A percentile compares a stretch with the other conserved stretches of the same genome.
phyloP scores from a whole-genome alignment of 306 rosid genomes.

The Quercus cerris region DNA sequence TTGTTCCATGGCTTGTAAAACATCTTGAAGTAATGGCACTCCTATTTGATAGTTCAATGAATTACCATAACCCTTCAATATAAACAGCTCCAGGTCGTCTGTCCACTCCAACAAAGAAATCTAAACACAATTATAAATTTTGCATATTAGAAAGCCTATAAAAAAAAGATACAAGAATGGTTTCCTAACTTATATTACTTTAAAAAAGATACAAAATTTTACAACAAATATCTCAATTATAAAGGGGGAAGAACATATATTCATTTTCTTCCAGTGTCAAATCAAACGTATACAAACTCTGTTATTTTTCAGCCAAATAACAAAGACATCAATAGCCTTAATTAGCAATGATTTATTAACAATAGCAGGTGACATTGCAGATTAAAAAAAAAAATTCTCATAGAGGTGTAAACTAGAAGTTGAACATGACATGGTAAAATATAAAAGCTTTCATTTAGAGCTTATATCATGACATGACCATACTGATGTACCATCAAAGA shows the following conservation, averaged over 20 bases:
- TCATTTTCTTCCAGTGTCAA: not conserved
- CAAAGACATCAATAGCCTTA: not conserved
- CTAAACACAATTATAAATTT: not conserved
- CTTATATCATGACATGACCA: too few relatives aligned
- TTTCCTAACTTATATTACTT: not conserved
- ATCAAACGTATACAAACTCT: not conserved
- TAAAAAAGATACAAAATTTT: not conserved
- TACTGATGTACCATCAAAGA: too few relatives aligned
- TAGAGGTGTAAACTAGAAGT: not conserved
- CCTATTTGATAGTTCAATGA: not conserved
- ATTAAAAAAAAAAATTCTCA: not conserved
- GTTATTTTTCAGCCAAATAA: not conserved
- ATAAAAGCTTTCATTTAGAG: too few relatives aligned
- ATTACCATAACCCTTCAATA: constrained; percentile 6
- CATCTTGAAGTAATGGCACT: not conserved
- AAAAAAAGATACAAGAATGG: not conserved
- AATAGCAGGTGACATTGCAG: not conserved
- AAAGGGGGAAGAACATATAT: not conserved
- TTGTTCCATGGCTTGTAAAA: not conserved
- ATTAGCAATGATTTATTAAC: not conserved
- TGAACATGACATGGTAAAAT: too few relatives aligned
- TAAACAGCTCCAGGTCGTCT: constrained; percentile 6
- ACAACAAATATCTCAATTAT: not conserved
- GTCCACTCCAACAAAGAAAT: constrained; percentile 5
- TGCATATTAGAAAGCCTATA: not conserved